phyloP scores from a whole-genome alignment of 768 basidiomycete genomes.

The Trametes punicea region DNA sequence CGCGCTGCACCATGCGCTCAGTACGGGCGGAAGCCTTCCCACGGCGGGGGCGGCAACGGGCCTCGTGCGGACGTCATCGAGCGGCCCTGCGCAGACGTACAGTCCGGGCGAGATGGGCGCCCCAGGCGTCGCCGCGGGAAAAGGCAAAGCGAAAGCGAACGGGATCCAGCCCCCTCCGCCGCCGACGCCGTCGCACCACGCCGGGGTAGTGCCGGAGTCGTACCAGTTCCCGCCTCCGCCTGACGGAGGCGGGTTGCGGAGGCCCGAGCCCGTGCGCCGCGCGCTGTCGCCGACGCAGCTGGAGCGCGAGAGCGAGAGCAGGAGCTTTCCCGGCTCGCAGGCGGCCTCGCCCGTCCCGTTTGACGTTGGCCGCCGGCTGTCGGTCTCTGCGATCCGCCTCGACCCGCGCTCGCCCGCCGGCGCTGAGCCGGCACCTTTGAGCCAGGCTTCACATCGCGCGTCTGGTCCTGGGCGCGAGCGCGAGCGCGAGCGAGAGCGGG shows the following conservation, averaged over 20 bases:
- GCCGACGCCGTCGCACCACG: not conserved
- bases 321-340: constrained; percentile 36
- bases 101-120: constrained; percentile 22
- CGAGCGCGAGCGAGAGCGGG: not conserved
- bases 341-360: constrained; percentile 47
- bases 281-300: constrained; percentile 27
- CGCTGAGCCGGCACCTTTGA: not conserved
- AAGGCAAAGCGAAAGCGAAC: constrained; percentile 25
- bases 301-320: constrained; percentile 37
- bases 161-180: constrained; percentile 13
- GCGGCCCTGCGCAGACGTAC: constrained; percentile 16
- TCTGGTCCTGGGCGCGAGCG: not conserved
- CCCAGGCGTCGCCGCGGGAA: constrained; percentile 2
- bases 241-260: constrained; percentile 12
- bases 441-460: not conserved
- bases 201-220: constrained; percentile 16
- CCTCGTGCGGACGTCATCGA: not conserved
- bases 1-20: constrained; percentile 30
- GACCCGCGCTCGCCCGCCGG: constrained; percentile 35
- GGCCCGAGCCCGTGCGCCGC: constrained; percentile 24
- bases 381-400: constrained; percentile 47
- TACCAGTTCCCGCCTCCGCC: constrained; percentile 26
- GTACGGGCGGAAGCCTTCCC: not conserved
- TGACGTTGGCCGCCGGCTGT: constrained; percentile 46
- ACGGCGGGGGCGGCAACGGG: not conserved